Evolutionary conservation across 73 alveolate species (phyloP), one percentile per base, ranked within the genome.

Genomic region (Paramecium biaurelia): DNA sequence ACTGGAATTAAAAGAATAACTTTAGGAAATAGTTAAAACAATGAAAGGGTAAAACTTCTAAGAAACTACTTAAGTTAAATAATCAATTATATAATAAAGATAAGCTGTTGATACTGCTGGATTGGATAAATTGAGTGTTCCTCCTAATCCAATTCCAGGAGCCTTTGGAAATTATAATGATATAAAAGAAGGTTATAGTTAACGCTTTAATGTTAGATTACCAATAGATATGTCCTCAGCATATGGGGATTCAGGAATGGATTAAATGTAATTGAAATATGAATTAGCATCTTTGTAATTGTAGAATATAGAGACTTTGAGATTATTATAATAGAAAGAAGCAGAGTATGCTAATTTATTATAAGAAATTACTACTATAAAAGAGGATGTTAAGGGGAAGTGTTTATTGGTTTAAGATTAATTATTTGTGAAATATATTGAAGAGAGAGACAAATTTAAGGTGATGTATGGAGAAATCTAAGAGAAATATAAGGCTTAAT

Each of bases 381-480:
- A 93, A 47, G 87, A 70, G 9, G 45, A 86, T 18, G 32, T 94
- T 3, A 85, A 92, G 35, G 93, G 93, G 53, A 94, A 94, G 58
- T 92, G 95, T 84, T 58, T 96, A 14, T 92, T 94, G 30, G 94
- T 96, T 58, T 92, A 96, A 59, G 98, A 96, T 76, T 90, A 96
- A 58, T 94, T 96, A 18, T 96, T 94, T 87, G 70, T 92, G 43
- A 93, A 92, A 56, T 95, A 92, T 43, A 94, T 89, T 20, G 92
- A 86, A 72, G 95, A 92, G 59, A 92, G 76, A 57, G 89, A 86
- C 18, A 92, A 86, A 38, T 86, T 84, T 92, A 86, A 87, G 37
- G 32, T 23, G 28, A 79, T 30, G 90, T 79, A 42, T 79, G 90
- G 56, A 11, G 90, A 79, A 11, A 21, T 79, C 5, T 8, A 43